Evolutionary conservation across 2,329 filamentous ascomycete genomes (phyloP).

Genomic region (Venturia effusa): DNA sequence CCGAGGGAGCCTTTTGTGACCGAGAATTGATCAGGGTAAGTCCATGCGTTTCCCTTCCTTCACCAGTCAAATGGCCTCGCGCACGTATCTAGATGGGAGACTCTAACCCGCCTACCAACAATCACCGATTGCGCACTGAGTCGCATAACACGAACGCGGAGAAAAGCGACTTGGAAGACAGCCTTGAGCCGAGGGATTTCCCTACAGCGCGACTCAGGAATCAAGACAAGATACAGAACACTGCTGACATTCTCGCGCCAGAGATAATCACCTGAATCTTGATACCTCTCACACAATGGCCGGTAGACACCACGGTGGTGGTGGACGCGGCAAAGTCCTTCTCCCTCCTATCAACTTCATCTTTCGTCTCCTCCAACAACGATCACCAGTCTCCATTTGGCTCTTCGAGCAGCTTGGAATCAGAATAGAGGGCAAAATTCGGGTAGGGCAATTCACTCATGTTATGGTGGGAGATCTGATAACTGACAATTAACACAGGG

Average conservation of each 20-base stretch:
- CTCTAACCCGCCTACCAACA: not conserved
- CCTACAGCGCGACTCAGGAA: not conserved
- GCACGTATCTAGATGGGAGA: not conserved
- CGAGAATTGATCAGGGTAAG: not conserved
- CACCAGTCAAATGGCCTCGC: not conserved
- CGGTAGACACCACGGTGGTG: constrained; percentile 44
- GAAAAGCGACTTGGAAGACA: not conserved
- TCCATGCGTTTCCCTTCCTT: not conserved
- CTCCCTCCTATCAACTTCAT: constrained; percentile 78
- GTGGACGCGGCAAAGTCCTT: constrained; percentile 50
- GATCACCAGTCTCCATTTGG: constrained; percentile 86
- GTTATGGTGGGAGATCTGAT: not conserved
- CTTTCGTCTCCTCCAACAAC: constrained; percentile 80
- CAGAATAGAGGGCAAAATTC: constrained; percentile 91
- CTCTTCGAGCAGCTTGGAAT: constrained; percentile 92
- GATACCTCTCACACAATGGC: constrained; percentile 33
- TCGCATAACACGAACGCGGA: not conserved
- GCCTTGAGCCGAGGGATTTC: not conserved
- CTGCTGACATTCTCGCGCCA: not conserved
- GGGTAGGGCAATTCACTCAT: constrained; percentile 48
- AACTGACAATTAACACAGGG: constrained; percentile 45
- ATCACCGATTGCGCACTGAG: not conserved
- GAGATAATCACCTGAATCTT: not conserved
- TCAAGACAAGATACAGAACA: not conserved
- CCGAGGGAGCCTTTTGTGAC: not conserved